These are phyloP conservation scores for Solanum gracilifrons DNA, from an alignment of 257 asterid genomes.

Conservation along the genomic window DNA sequence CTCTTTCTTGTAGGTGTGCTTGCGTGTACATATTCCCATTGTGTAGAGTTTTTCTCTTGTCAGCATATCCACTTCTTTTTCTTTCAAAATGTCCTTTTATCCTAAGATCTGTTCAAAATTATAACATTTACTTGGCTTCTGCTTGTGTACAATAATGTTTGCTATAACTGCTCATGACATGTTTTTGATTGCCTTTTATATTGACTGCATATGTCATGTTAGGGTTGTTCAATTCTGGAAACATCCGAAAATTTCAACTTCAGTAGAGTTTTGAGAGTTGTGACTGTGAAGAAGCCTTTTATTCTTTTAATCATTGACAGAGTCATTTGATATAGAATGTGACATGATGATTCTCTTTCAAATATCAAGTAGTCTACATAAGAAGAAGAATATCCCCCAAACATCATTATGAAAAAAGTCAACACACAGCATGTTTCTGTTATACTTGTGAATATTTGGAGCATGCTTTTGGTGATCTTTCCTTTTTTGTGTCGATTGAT, in stretches of 20 bases:
- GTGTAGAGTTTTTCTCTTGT: not conserved
- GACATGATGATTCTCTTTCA: not conserved
- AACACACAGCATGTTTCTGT: too few relatives aligned
- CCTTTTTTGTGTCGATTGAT: slow-evolving; percentile 19
- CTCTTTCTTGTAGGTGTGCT: not conserved
- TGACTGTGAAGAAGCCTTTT: not conserved
- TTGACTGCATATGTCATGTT: not conserved
- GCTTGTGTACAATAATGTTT: not conserved
- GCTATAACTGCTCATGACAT: not conserved
- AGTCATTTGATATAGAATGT: not conserved
- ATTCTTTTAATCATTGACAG: not conserved
- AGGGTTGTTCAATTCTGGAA: not conserved
- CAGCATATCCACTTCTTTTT: not conserved
- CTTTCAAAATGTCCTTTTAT: not conserved
- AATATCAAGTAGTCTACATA: not conserved
- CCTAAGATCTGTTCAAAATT: not conserved
- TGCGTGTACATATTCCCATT: not conserved
- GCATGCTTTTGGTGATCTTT: slow-evolving; percentile 18
- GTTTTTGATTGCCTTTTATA: not conserved
- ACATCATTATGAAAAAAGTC: not conserved
- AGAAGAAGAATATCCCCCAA: not conserved
- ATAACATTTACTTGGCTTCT: not conserved
- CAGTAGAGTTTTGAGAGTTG: not conserved
- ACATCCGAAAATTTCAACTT: not conserved
- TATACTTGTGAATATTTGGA: too few relatives aligned